These are phyloP conservation scores for Uromyces viciae-fabae DNA, from an alignment of 1,284 basidiomycete species.

Conservation along the genomic window DNA sequence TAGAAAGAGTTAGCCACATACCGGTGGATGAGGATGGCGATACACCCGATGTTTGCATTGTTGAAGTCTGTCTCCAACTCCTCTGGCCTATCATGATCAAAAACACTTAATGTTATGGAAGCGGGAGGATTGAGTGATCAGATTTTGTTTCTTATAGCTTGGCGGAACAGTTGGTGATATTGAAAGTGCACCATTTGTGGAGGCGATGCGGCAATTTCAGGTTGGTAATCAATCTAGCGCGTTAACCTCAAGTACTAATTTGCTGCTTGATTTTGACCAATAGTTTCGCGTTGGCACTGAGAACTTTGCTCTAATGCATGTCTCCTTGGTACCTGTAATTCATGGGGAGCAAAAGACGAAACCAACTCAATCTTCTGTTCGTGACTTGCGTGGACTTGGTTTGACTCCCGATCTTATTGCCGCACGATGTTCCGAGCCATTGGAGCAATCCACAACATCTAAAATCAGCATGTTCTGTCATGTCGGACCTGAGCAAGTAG, in stretches of 20 bases:
- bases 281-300: slow-evolving; percentile 93
- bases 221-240: slow-evolving; percentile 7
- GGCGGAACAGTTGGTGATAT: slow-evolving; percentile 96
- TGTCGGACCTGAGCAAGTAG: slow-evolving; percentile 84
- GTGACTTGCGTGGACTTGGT: slow-evolving; percentile 87
- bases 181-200: slow-evolving; percentile 93
- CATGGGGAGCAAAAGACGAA: slow-evolving; percentile 99
- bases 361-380: slow-evolving; percentile 94
- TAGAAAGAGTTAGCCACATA: slow-evolving; percentile 85
- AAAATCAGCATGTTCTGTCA: slow-evolving; percentile 99
- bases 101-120: background rate
- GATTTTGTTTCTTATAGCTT: slow-evolving; percentile 61
- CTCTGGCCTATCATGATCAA: background rate
- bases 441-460: slow-evolving; percentile 78
- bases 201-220: slow-evolving; percentile 94
- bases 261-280: slow-evolving; percentile 52
- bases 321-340: slow-evolving; percentile 96
- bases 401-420: slow-evolving; percentile 95
- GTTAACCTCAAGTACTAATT: background rate
- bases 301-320: slow-evolving; percentile 96
- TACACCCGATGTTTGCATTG: slow-evolving; percentile 92
- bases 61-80: slow-evolving; percentile 64
- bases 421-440: slow-evolving; percentile 68
- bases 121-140: background rate
- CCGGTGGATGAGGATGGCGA: slow-evolving; percentile 92